Base-by-base conservation (phyloP, 176 grass and related monocot species). In the Pharus latifolius region DNA sequence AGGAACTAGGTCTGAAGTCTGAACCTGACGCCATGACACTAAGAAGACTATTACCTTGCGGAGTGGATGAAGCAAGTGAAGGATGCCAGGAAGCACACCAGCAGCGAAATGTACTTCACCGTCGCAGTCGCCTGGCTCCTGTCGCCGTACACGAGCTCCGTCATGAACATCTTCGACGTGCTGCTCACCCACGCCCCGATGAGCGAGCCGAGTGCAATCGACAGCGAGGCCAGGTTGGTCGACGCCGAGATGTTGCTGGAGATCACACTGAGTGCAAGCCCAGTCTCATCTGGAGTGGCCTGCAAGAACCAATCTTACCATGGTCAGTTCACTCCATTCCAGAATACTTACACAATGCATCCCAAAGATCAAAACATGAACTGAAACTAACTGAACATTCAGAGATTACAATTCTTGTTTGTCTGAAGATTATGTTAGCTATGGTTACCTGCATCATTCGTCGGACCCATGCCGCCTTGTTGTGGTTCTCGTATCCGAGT, bases 1-100 rank as follows among this genome's bases (percentile, higher is more conserved):
- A 48, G 20, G 27, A 74, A 56, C 26, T 5, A 63, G 54, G n/a
- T 51, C 7, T 42, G 15, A 35, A 27, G 2, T 72, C 2, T 22
- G 35, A 42, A 23, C 40, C 4, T 79, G 52, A 32, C 22, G 11
- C n/a, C 59, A 23, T 40, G 3, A 6, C 46, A 17, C 28, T 2
- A 29, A 23, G 26, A 60, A 69, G 19, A 29, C 15, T 38, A n/a
- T n/a, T 17, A 72, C 78, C 91, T 81, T 32, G 94, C 86, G 10
- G 94, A 93, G 54, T 98, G 86, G 83, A 98, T 98, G 94, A 93
- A 98, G 84, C 94, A 93, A 15, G 94, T 98, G 83, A 98, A 93
- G 24, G 94, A 88, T 0, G 49, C 75, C 3, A 98, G 78, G 70
- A 98, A 98, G 78, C 94, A 98, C 46, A 93, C 28, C 10, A 98